Evolutionary conservation across 768 basidiomycete species (phyloP).

Genomic region (Russula ochroleuca): DNA sequence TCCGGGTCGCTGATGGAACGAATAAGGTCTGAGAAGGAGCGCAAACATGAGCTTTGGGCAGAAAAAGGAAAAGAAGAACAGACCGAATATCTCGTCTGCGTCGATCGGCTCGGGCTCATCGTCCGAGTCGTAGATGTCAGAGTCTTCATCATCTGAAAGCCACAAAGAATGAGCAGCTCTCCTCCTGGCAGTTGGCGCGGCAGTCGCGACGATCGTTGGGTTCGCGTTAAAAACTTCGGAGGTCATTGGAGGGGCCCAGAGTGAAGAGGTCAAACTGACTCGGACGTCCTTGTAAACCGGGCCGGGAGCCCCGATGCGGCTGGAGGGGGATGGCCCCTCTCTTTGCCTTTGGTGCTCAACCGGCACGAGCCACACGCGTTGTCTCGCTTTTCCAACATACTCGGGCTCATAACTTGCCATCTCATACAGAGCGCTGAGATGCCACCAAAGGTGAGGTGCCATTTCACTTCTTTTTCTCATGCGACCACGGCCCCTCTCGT

Average conservation of each 20-base stretch:
- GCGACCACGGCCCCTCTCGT: too few relatives aligned
- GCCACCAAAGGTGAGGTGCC: constrained; percentile 28
- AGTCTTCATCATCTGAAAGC: constrained; percentile 40
- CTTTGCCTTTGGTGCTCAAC: not conserved
- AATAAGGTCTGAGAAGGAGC: constrained; percentile 62
- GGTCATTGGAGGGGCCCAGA: constrained; percentile 47
- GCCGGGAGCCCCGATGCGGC: not conserved
- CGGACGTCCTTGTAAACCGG: not conserved
- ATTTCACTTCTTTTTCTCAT: not conserved
- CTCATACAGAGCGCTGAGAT: constrained; percentile 16
- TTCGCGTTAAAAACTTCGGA: constrained; percentile 81
- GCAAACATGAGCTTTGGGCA: not conserved
- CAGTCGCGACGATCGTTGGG: constrained; percentile 67
- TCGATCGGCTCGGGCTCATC: constrained; percentile 72
- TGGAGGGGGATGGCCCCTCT: not conserved
- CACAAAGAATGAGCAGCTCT: constrained; percentile 51
- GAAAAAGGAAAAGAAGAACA: constrained; percentile 8
- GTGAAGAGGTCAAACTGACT: not conserved
- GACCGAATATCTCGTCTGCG: constrained; percentile 90
- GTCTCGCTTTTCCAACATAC: constrained; percentile 19
- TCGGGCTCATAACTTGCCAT: constrained; percentile 18
- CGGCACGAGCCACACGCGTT: not conserved
- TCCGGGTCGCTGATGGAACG: constrained; percentile 93
- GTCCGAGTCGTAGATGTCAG: constrained; percentile 29
- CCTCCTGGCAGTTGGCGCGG: constrained; percentile 45